Percentiles rank a stretch among this genome's conserved stretches.
phyloP scores from a whole-genome alignment of 2,329 filamentous ascomycete genomes.

The Grosmannia clavigera region DNA sequence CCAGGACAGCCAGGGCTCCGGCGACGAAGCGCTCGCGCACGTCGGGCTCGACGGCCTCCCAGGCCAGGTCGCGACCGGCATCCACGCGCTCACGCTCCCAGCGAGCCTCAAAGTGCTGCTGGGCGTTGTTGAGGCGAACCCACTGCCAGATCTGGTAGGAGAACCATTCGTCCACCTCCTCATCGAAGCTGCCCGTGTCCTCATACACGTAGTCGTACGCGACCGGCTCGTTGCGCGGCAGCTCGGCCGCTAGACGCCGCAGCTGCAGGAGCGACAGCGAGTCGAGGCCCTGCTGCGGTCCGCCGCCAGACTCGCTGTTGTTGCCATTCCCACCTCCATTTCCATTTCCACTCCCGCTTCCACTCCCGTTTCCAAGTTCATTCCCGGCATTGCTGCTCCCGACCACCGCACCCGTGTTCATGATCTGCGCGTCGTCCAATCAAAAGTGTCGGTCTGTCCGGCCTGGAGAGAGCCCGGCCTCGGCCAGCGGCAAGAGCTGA shows the following conservation, averaged over 20 bases:
- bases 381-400: not conserved
- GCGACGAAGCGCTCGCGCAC: slow-evolving; percentile 44
- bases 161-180: slow-evolving; percentile 97
- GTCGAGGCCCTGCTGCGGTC: slow-evolving; percentile 36
- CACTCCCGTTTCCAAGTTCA: not conserved
- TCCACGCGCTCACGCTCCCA: slow-evolving; percentile 42
- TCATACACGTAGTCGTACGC: slow-evolving; percentile 80
- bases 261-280: slow-evolving; percentile 67
- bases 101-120: slow-evolving; percentile 62
- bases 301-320: not conserved
- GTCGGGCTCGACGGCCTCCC: slow-evolving; percentile 52
- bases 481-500: not conserved
- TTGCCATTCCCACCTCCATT: not conserved
- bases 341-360: not conserved
- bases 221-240: slow-evolving; percentile 54
- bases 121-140: slow-evolving; percentile 62
- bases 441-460: no score
- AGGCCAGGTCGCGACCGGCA: slow-evolving; percentile 22
- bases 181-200: slow-evolving; percentile 61
- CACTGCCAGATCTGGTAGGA: slow-evolving; percentile 81
- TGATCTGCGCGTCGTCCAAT: not conserved
- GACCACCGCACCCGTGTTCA: not conserved
- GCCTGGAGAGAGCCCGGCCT: not conserved
- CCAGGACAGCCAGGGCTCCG: slow-evolving; percentile 37
- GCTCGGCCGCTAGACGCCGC: slow-evolving; percentile 59